Base-by-base conservation (phyloP, 441 rosid genomes). In the Jatropha multifida region DNA sequence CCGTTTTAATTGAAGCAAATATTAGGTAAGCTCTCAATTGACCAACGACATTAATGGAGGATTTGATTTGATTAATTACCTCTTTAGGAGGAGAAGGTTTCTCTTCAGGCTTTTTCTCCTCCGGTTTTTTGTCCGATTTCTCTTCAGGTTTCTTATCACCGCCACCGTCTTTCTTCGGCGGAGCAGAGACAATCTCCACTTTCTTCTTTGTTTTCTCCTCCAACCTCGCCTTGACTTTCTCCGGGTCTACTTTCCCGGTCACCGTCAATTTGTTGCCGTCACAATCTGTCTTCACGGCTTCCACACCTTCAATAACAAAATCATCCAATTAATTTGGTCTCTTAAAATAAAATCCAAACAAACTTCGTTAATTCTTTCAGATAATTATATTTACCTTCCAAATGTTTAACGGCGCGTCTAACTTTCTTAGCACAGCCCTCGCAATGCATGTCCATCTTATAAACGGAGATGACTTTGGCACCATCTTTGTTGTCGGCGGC, bases 361-460 rank as follows among this genome's bases (percentile, higher is more conserved):
- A 44, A 44, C 1, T 44, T 54, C 58, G 20, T 0, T 5, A 3
- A 17, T 54, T 17, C 7, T 15, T n/a, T 5, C 7, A 15, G 6
- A 15, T 1, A 52, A 54, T 32, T 32, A 32, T 18, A 54, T 17
- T 20, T 85, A 95, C 99, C 99, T 48, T 77, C 88, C 42, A 76
- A 71, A 56, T 81, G 83, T 27, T 76, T 90, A 55, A 92, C 80
- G 1, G 83, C 71, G 14, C 86, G 90, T 74, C 69, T 86, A 81
- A 95, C 79, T 82, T 92, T 92, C 87, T 90, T 92, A 38, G 97
- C 97, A 40, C 98, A 95, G 10, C 97, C 98, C 69, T 92, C 90
- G 49, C 99, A 95, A 86, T 92, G 98, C 88, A 95, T 79, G 76
- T 93, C 97, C 78, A 93, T 76, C 89, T 92, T 92, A 84, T 88